phyloP scores from a whole-genome alignment of 2,329 filamentous ascomycete species.

The Coniosporium tulheliwenetii region DNA sequence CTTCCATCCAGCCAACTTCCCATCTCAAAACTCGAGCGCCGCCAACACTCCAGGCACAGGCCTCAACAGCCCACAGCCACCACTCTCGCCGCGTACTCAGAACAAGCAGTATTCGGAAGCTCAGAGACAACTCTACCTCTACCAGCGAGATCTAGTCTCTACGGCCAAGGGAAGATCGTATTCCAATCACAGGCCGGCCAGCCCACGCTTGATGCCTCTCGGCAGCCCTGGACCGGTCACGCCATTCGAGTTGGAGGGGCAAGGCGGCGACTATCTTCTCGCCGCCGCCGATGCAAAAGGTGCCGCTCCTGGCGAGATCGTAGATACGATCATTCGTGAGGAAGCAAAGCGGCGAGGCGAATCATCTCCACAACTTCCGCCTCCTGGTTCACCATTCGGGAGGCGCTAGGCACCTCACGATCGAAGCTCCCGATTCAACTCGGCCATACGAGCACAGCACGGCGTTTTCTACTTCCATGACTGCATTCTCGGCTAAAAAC shows the following conservation, averaged over 20 bases:
- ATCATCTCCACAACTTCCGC: not conserved
- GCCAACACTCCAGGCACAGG: slow-evolving; percentile 20
- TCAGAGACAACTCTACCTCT: slow-evolving; percentile 31
- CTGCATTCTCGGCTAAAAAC: no score
- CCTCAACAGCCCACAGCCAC: slow-evolving; percentile 23
- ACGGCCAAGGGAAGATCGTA: slow-evolving; percentile 8
- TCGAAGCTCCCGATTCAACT: no score
- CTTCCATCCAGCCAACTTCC: slow-evolving; percentile 37
- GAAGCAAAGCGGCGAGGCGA: slow-evolving; percentile 10
- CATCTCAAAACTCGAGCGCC: slow-evolving; percentile 21
- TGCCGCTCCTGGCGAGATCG: slow-evolving; percentile 20
- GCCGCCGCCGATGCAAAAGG: slow-evolving; percentile 18
- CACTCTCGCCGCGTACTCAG: slow-evolving; percentile 25
- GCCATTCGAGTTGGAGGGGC: slow-evolving; percentile 32
- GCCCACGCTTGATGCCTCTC: slow-evolving; percentile 31
- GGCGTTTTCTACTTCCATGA: no score
- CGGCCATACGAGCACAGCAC: no score
- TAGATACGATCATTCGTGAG: slow-evolving; percentile 30
- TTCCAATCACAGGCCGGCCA: slow-evolving; percentile 22
- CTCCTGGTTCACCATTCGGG: not conserved
- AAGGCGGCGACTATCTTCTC: slow-evolving; percentile 28
- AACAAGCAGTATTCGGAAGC: slow-evolving; percentile 30
- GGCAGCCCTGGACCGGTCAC: slow-evolving; percentile 37
- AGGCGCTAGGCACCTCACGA: no score
- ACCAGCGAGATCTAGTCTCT: slow-evolving; percentile 27